These are phyloP conservation scores for Malus orientalis DNA, from an alignment of 306 rosid species.

Conservation along the genomic window DNA sequence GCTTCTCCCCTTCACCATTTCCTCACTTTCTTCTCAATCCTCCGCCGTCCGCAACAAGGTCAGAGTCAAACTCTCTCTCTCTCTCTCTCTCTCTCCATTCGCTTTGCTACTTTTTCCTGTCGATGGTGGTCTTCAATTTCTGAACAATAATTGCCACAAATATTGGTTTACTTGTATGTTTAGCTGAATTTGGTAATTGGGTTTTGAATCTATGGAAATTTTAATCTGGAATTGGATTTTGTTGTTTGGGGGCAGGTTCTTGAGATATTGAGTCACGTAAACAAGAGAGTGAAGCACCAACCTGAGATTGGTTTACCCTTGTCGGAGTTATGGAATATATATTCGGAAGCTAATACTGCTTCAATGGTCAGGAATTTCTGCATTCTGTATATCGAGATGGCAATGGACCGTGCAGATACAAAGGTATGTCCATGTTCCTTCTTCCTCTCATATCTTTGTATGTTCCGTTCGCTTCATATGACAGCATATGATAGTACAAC, in stretches of 20 bases:
- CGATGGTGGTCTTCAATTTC: background rate
- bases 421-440: conserved; percentile 31
- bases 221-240: background rate
- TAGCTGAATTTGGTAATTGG: background rate
- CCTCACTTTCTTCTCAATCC: conserved; percentile 68
- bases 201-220: too few species aligned
- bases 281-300: conserved; percentile 92
- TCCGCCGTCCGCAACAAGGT: conserved; percentile 78
- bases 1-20: conserved; percentile 76
- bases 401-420: conserved; percentile 63
- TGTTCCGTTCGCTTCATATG: background rate
- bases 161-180: background rate
- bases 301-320: conserved; percentile 78
- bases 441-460: too few species aligned
- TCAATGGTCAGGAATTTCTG: conserved; percentile 90
- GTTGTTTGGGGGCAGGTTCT: conserved; percentile 47
- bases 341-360: conserved; percentile 48
- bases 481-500: conserved; percentile 11
- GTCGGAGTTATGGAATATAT: conserved; percentile 68
- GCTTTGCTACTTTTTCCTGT: background rate
- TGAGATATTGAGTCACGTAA: conserved; percentile 95
- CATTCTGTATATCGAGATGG: conserved; percentile 93
- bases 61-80: background rate
- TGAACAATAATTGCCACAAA: background rate
- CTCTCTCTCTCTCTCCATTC: background rate